Evolutionary conservation across 139 green algal genomes (phyloP), one percentile per base, ranked within the genome.

Genomic region (Auxenochlorella protothecoides): DNA sequence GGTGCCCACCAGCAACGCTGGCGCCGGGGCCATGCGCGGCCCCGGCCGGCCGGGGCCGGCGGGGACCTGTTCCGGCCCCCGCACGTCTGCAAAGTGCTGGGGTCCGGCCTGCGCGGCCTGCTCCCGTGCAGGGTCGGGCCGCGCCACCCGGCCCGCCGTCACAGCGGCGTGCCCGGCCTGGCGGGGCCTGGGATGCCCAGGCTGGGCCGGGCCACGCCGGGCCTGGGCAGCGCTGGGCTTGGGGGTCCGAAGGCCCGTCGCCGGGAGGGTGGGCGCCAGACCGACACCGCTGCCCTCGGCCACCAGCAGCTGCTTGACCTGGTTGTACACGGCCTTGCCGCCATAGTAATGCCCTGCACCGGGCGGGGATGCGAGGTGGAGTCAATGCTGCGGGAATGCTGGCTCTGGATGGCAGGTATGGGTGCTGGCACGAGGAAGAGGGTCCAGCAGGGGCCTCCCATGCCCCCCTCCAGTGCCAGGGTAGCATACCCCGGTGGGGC

Each of bases 291-390:
- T 54, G 5, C 44, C 53, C 54, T 75, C 66, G 3, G 12, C 54
- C 15, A 71, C 55, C n/a, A 80, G 55, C 27, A 67, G 69, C 55
- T 78, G 15, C 67, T 75, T 81, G 44, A 81, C 68, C 64, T 68
- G 52, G 53, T 79, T 62, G 55, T 53, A 63, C 12, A 79, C 67
- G 52, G 75, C 55, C 10, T 63, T 55, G n/a, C 77, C 77, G 9
- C 77, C 77, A 54, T 78, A 81, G 68, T 81, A 81, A 13, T 55
- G 75, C 56, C 77, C 77, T 76, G 72, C 65, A 65, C 11, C 8
- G 55, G 15, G 10, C 14, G 27, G 16, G 15, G 59, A 51, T 44
- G 27, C 27, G 27, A 44, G 27, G 27, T 44, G 27, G 27, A 44
- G 27, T 44, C 27, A 44, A 44, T 44, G 27, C 27, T 44, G 27